A percentile compares a stretch with the other conserved stretches of the same genome.
These are phyloP conservation scores for Nannochloropsis granulata DNA, from an alignment of 108 stramenopile species.

Conservation along the genomic window DNA sequence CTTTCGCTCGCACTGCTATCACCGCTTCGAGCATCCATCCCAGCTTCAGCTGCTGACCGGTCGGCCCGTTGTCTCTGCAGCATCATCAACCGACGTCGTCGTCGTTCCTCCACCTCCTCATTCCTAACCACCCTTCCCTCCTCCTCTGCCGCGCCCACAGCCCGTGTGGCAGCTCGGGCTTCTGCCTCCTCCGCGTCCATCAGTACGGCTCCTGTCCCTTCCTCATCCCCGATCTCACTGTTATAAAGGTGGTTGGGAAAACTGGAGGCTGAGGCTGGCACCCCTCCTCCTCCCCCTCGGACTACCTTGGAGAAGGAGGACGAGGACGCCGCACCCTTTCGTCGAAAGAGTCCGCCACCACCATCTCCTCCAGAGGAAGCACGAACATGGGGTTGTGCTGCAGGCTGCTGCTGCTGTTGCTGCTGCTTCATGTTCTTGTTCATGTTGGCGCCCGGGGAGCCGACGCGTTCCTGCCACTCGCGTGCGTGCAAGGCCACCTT, in stretches of 20 bases:
- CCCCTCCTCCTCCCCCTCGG: not conserved
- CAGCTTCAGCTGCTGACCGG: not conserved
- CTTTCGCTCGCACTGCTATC: not conserved
- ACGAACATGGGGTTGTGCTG: not conserved
- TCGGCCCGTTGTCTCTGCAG: not conserved
- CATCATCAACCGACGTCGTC: not conserved
- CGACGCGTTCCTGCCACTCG: not conserved
- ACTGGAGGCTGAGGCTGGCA: not conserved
- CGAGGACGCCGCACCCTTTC: not conserved
- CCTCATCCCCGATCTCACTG: not conserved
- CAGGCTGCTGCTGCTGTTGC: not conserved
- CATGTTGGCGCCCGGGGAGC: not conserved
- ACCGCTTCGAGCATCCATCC: not conserved
- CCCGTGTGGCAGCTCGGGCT: not conserved
- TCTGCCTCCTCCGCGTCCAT: not conserved
- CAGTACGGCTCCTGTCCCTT: not conserved
- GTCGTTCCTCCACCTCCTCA: not conserved
- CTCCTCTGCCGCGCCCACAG: not conserved
- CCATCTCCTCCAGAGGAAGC: not conserved
- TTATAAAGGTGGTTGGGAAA: too few relatives aligned
- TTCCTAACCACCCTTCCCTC: not conserved
- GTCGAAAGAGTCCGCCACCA: not conserved
- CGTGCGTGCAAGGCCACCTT: not conserved
- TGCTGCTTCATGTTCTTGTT: not conserved
- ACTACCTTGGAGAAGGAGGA: not conserved